phyloP scores from a whole-genome alignment of 2,329 filamentous ascomycete genomes.

The Fusarium sororula region DNA sequence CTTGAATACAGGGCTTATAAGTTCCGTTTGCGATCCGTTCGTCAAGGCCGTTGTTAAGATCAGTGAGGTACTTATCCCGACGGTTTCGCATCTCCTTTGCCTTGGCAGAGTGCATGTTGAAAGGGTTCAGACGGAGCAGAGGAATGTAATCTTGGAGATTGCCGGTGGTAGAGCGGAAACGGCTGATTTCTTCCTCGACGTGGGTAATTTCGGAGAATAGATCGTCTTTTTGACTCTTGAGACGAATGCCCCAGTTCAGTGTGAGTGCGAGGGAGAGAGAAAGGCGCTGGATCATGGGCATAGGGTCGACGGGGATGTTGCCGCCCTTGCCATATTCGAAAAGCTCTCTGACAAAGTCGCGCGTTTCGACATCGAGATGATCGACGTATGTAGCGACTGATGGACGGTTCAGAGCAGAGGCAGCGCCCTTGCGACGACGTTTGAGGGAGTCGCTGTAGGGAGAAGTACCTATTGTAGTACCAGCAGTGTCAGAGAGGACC shows the following conservation, averaged over 20 bases:
- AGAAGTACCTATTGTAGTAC: conserved; percentile 74
- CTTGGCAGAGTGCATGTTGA: conserved; percentile 65
- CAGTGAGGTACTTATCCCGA: conserved; percentile 67
- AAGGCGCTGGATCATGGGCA: conserved; percentile 74
- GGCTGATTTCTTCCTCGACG: conserved; percentile 68
- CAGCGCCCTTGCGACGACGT: conserved; percentile 70
- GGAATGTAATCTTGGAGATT: conserved; percentile 71
- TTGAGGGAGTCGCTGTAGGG: conserved; percentile 73
- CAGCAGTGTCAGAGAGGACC: conserved; percentile 71
- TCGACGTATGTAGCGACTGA: conserved; percentile 70
- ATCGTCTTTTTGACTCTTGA: conserved; percentile 65
- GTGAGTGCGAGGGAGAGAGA: conserved; percentile 70
- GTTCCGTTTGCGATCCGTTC: conserved; percentile 68
- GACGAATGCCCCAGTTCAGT: conserved; percentile 71
- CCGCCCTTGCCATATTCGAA: conserved; percentile 66
- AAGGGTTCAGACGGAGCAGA: conserved; percentile 66
- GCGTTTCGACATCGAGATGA: conserved; percentile 70
- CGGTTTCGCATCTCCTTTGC: conserved; percentile 68
- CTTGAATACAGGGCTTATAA: conserved; percentile 72
- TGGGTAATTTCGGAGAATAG: conserved; percentile 71
- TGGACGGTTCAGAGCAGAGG: conserved; percentile 71
- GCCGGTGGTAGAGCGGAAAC: conserved; percentile 67
- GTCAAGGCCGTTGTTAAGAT: conserved; percentile 66
- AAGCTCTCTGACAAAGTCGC: conserved; percentile 69
- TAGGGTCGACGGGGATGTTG: conserved; percentile 65